phyloP scores from a whole-genome alignment of 2,329 filamentous ascomycete genomes.

The Monilinia vaccinii-corymbosi region DNA sequence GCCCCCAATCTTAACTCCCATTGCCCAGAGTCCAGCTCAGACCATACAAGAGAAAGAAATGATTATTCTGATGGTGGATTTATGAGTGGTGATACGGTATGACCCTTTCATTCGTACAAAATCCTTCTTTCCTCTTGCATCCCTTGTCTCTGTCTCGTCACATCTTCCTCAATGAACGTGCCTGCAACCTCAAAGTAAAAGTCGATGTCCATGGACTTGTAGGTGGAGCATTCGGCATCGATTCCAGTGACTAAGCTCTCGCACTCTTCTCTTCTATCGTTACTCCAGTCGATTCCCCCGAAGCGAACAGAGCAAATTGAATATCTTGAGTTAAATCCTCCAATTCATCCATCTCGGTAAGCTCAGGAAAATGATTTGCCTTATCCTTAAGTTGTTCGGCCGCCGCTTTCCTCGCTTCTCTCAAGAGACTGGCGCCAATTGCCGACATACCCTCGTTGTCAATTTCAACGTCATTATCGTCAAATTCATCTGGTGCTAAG shows the following conservation, averaged over 20 bases:
- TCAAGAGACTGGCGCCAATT: conserved; percentile 22
- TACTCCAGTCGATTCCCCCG: neutral
- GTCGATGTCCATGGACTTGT: neutral
- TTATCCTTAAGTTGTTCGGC: conserved; percentile 9
- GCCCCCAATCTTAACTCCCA: neutral
- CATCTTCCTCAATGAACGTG: neutral
- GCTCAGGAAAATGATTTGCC: neutral
- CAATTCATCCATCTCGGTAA: neutral
- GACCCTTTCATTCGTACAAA: neutral
- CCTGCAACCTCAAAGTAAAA: neutral
- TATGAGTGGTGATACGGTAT: neutral
- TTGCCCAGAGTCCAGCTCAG: neutral
- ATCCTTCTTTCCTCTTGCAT: neutral
- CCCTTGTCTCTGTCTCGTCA: too few relatives aligned
- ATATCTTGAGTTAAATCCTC: conserved; percentile 2
- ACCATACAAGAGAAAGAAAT: neutral
- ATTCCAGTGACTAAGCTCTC: neutral
- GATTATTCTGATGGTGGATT: neutral
- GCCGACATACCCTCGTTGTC: conserved; percentile 27
- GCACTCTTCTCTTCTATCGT: neutral
- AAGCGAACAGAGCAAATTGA: neutral
- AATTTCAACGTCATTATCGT: conserved; percentile 26
- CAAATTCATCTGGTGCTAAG: conserved; percentile 57
- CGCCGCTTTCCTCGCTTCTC: conserved; percentile 23
- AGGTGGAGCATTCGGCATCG: neutral